Conservation (phyloP, 1,284 basidiomycete genomes). For the Fomitopsis schrenkii region DNA sequence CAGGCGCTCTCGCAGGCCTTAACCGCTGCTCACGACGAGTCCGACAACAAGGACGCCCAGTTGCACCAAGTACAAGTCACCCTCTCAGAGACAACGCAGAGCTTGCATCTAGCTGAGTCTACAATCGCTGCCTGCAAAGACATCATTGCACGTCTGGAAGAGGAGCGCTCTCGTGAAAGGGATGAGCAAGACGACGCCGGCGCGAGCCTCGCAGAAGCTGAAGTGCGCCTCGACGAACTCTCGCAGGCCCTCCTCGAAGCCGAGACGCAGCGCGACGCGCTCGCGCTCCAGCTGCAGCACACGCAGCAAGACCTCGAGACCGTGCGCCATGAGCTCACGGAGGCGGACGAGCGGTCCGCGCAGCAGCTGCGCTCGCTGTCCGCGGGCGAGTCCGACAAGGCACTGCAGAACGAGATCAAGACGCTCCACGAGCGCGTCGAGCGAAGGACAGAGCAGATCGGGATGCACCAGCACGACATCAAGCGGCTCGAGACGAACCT, state of each 20-base stretch:
- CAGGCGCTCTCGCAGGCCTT: conserved; percentile 4
- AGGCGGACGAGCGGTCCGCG: conserved; percentile 54
- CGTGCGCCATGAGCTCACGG: conserved; percentile 48
- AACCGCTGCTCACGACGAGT: neutral
- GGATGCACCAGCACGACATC: conserved; percentile 71
- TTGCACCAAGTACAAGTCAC: neutral
- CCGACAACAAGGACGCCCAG: neutral
- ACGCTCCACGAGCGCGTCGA: conserved; percentile 59
- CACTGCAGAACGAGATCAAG: conserved; percentile 57
- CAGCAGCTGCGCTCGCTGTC: conserved; percentile 58
- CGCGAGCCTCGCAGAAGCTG: conserved; percentile 35
- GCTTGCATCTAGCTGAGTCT: conserved; percentile 24
- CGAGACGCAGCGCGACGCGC: conserved; percentile 60
- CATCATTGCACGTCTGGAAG: conserved; percentile 31
- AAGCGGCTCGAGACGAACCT: conserved; percentile 68
- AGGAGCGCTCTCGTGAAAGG: conserved; percentile 25
- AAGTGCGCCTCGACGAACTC: conserved; percentile 36
- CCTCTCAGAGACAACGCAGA: conserved; percentile 11
- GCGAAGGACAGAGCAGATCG: conserved; percentile 65
- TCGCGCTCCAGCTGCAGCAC: conserved; percentile 57
- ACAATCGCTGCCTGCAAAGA: conserved; percentile 20
- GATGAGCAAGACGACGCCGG: conserved; percentile 34
- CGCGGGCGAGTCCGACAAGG: conserved; percentile 45
- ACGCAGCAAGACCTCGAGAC: conserved; percentile 51
- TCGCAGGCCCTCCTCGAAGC: conserved; percentile 43